Percentiles rank a stretch among this genome's conserved stretches.
These are phyloP conservation scores for Cucurbita moschata DNA, from an alignment of 306 rosid genomes.

Conservation along the genomic window DNA sequence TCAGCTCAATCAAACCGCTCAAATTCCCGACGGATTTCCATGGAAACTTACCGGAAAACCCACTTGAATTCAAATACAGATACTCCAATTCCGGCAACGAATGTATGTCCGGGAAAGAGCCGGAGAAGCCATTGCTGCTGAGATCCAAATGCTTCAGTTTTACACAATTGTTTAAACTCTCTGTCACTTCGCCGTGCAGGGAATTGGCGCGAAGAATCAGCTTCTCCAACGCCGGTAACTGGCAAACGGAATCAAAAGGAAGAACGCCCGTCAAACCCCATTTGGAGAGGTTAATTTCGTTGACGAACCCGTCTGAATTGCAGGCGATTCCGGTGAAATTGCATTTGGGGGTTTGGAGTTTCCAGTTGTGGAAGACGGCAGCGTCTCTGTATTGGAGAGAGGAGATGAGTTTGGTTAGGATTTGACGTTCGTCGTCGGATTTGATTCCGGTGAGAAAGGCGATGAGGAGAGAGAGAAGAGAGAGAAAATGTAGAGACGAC, in stretches of 20 bases:
- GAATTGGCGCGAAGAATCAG: conserved; percentile 49
- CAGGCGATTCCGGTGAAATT: conserved; percentile 49
- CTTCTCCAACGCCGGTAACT: conserved; percentile 33
- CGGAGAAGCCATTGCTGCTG: conserved; percentile 49
- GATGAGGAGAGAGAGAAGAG: conserved; percentile 18
- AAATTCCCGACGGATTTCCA: conserved; percentile 48
- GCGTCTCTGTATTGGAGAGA: conserved; percentile 14
- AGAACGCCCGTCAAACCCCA: conserved; percentile 33
- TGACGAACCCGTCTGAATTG: conserved; percentile 18
- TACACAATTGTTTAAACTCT: conserved; percentile 43
- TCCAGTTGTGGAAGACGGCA: conserved; percentile 33
- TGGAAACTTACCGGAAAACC: conserved; percentile 60
- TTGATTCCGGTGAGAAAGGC: conserved; percentile 13
- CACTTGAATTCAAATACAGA: conserved; percentile 39
- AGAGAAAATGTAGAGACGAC: conserved; percentile 20
- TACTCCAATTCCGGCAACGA: conserved; percentile 26
- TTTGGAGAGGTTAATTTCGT: conserved; percentile 41
- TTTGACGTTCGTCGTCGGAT: conserved; percentile 37
- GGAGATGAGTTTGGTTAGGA: conserved; percentile 38
- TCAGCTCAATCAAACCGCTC: conserved; percentile 33
- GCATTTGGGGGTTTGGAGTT: conserved; percentile 14
- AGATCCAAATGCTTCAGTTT: conserved; percentile 46
- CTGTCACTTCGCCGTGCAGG: conserved; percentile 22
- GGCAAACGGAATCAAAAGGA: conserved; percentile 53
- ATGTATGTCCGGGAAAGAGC: conserved; percentile 51